Base-by-base conservation (phyloP, 345 rosid species). In the Ceriops tagal region DNA sequence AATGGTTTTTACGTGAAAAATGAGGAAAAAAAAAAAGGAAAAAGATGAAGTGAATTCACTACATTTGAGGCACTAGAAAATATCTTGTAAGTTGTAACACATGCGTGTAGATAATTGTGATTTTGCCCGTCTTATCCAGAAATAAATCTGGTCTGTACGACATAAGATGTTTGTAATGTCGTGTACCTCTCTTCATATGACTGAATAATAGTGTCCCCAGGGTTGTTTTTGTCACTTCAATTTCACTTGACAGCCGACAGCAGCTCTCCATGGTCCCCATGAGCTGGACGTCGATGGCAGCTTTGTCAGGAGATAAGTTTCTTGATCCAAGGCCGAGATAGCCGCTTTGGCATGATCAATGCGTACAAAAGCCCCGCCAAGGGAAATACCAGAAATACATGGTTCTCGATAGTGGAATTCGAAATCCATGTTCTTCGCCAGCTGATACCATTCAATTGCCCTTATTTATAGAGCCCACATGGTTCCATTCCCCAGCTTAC, bases 41-140 rank as follows among this genome's bases (percentile, higher is more conserved):
- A 71, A 69, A 51, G 68, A 59, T 62, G 71, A 75, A 68, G 62
- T 77, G 73, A 66, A 74, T 65, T 66, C 64, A 71, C 53, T 60
- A 62, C 62, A 60, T 70, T 75, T 64, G 71, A 52, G 71, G 20
- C 34, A 43, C 1, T 57, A 53, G 27, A 68, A 75, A 78, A 32
- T 51, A 30, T 46, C n/a, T 20, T 7, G 18, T 10, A 11, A 57
- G 49, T 43, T 43, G 18, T 43, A 13, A 11, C 64, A n/a, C 9
- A 13, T 24, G 15, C 5, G 32, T 61, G 75, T 77, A 61, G 62
- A 61, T 71, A 66, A 35, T 53, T 26, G 65, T 68, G 59, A 71
- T 67, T 47, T 60, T 61, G 67, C 58, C 27, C 35, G 31, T 27
- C 21, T 47, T 19, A 24, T 71, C 39, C 32, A n/a, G 31, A 64